A percentile compares a stretch with the other conserved stretches of the same genome.
These are phyloP conservation scores for Fusarium verrucosum DNA, from an alignment of 2,329 filamentous ascomycete species.

Conservation along the genomic window DNA sequence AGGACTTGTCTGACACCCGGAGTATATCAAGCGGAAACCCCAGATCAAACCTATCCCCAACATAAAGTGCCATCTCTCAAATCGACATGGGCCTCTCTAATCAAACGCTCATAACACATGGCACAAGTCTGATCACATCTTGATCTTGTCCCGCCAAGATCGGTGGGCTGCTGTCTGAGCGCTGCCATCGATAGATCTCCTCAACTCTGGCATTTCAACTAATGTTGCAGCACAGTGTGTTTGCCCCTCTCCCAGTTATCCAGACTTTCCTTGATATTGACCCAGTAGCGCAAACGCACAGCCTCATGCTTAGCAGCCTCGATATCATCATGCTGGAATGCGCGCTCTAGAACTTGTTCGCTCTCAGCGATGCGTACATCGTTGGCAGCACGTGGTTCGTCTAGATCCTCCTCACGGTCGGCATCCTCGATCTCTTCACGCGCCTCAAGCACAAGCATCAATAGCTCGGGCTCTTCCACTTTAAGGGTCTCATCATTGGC, in stretches of 20 bases:
- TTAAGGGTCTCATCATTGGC: constrained; percentile 80
- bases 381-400: constrained; percentile 70
- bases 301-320: constrained; percentile 75
- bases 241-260: constrained; percentile 85
- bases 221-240: constrained; percentile 64
- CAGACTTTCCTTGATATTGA: constrained; percentile 83
- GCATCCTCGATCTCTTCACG: constrained; percentile 80
- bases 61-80: neutral
- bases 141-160: neutral
- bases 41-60: neutral
- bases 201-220: neutral
- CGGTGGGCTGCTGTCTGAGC: neutral
- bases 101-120: neutral
- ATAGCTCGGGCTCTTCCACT: constrained; percentile 71
- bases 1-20: constrained; percentile 4
- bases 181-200: neutral
- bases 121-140: neutral
- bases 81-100: neutral
- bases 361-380: constrained; percentile 71
- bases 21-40: neutral
- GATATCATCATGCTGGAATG: constrained; percentile 74
- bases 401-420: constrained; percentile 70
- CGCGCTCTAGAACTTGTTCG: constrained; percentile 68
- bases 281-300: constrained; percentile 87
- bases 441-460: constrained; percentile 84